A percentile compares a stretch with the other conserved stretches of the same genome.
These are phyloP conservation scores for Wolfiporia cocos DNA, from an alignment of 1,284 basidiomycete genomes.

Conservation along the genomic window DNA sequence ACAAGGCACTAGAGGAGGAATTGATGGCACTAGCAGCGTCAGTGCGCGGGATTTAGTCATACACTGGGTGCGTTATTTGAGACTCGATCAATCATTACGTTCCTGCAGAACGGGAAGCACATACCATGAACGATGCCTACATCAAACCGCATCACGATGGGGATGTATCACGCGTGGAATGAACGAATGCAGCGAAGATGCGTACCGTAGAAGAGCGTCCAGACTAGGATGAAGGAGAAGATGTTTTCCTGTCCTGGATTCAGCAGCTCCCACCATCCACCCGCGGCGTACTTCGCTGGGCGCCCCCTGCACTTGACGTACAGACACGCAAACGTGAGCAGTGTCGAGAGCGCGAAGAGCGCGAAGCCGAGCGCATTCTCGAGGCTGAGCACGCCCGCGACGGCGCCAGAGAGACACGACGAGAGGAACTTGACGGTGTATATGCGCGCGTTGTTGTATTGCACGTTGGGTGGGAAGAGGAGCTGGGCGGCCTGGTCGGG, in stretches of 20 bases:
- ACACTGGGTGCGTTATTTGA: no score
- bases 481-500: constrained; percentile 51
- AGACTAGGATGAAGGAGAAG: constrained; percentile 81
- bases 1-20: no score
- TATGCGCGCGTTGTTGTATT: constrained; percentile 59
- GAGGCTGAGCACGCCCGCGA: constrained; percentile 81
- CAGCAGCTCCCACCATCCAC: constrained; percentile 58
- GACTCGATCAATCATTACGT: no score
- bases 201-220: constrained; percentile 86
- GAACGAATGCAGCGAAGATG: constrained; percentile 15
- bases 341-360: constrained; percentile 64
- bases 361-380: constrained; percentile 79
- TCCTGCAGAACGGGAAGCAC: constrained; percentile 10
- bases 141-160: constrained; percentile 11
- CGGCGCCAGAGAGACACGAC: constrained; percentile 78
- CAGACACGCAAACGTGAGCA: constrained; percentile 61
- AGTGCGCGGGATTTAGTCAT: no score
- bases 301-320: constrained; percentile 67
- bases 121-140: constrained; percentile 24
- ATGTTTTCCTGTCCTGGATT: constrained; percentile 84
- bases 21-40: no score
- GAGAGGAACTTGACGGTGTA: constrained; percentile 69
- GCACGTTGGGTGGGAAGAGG: constrained; percentile 67
- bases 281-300: constrained; percentile 52
- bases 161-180: constrained; percentile 1